Percentiles rank a stretch among this genome's conserved stretches.
phyloP scores from a whole-genome alignment of 1,139 yeast species.

The Lodderomyces margitis region DNA sequence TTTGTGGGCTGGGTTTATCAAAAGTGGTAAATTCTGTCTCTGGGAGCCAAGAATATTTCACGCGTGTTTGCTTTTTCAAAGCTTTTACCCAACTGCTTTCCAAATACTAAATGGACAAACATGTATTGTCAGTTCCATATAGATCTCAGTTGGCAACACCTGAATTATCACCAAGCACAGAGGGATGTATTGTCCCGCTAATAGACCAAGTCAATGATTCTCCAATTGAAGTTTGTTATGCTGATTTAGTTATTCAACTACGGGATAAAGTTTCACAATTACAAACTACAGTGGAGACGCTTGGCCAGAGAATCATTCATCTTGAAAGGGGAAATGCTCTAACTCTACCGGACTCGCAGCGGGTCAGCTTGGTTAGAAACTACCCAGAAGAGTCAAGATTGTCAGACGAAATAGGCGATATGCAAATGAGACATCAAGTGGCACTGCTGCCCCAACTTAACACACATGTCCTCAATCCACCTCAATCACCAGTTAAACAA shows the following conservation, averaged over 20 bases:
- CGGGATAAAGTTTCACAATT: not conserved
- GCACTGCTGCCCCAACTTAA: no score
- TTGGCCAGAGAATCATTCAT: not conserved
- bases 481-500: not conserved
- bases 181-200: no score
- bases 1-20: no score
- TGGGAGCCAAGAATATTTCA: no score
- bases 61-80: no score
- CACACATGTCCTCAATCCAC: not conserved
- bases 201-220: not conserved
- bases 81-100: no score
- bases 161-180: not conserved
- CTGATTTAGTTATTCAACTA: not conserved
- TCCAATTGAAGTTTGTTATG: not conserved
- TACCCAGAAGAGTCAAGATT: no score
- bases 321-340: not conserved
- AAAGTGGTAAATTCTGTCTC: no score
- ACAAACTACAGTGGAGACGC: not conserved
- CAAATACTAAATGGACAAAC: not conserved
- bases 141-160: not conserved
- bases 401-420: no score
- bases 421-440: not conserved
- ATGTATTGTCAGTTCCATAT: not conserved
- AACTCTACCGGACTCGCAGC: not conserved
- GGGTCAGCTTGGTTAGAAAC: no score